A percentile compares a stretch with the other conserved stretches of the same genome.
These are phyloP conservation scores for Paecilomyces dactylethromorphus DNA, from an alignment of 2,329 filamentous ascomycete genomes.

Conservation along the genomic window DNA sequence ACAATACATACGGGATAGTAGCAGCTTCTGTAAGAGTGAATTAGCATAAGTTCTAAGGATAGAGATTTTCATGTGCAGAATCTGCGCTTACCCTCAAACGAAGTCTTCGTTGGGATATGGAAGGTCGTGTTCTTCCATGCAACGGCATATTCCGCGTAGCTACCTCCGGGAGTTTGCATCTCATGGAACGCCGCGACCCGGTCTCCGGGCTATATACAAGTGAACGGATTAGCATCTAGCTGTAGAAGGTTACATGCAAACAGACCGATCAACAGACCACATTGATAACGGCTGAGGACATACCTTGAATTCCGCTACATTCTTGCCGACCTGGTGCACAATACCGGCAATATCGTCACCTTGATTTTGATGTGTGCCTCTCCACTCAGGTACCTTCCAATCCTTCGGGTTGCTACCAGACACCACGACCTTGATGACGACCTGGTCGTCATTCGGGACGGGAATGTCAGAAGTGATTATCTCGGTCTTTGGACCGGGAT, in stretches of 20 bases:
- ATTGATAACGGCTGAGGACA: not conserved
- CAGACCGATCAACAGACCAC: not conserved
- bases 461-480: constrained; percentile 23
- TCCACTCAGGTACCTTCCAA: constrained; percentile 27
- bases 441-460: constrained; percentile 21
- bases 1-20: constrained; percentile 39
- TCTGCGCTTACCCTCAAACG: constrained; percentile 43
- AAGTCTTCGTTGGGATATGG: constrained; percentile 43
- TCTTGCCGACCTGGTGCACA: constrained; percentile 45
- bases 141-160: constrained; percentile 52
- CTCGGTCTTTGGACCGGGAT: not conserved
- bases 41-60: not conserved
- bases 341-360: constrained; percentile 49
- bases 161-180: constrained; percentile 45
- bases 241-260: not conserved
- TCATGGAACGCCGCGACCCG: constrained; percentile 45
- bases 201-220: constrained; percentile 48
- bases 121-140: constrained; percentile 49
- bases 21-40: constrained; percentile 40
- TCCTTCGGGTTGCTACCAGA: constrained; percentile 41
- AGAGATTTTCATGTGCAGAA: not conserved
- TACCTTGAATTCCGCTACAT: constrained; percentile 46
- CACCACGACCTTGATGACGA: constrained; percentile 30
- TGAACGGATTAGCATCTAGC: constrained; percentile 27
- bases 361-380: constrained; percentile 27